phyloP scores from a whole-genome alignment of 2,329 filamentous ascomycete species.

The Aspergillus puulaauensis region DNA sequence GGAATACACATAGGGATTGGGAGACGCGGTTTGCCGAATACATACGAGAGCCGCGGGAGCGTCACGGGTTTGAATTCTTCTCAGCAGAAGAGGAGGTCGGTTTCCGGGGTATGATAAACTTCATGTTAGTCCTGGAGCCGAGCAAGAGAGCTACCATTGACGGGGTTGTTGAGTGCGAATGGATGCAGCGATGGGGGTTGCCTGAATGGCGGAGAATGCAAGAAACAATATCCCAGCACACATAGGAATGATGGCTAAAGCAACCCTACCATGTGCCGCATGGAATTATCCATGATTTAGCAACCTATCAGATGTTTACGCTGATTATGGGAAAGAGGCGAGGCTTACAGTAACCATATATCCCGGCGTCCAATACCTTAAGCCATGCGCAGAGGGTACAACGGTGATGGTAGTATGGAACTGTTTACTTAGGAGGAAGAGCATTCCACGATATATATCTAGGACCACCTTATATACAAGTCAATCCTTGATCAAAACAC shows the following conservation, averaged over 20 bases:
- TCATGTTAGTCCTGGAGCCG: constrained; percentile 19
- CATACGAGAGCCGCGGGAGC: constrained; percentile 8
- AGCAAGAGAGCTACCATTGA: constrained; percentile 17
- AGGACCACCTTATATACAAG: too few relatives aligned
- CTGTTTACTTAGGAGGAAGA: too few relatives aligned
- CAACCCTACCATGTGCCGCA: too few relatives aligned
- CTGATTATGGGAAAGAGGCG: too few relatives aligned
- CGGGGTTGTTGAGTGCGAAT: constrained; percentile 18
- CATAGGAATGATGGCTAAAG: too few relatives aligned
- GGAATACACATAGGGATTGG: constrained; percentile 1
- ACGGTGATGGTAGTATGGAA: too few relatives aligned
- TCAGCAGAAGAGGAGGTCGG: constrained; percentile 11
- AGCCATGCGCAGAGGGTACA: too few relatives aligned
- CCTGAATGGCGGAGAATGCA: constrained; percentile 14
- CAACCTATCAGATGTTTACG: too few relatives aligned
- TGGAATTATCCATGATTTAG: too few relatives aligned
- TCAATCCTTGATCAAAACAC: constrained; percentile 1
- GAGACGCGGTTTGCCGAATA: constrained; percentile 9
- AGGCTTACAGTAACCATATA: too few relatives aligned
- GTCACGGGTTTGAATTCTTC: constrained; percentile 1
- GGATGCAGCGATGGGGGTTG: constrained; percentile 22
- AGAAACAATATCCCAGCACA: background rate
- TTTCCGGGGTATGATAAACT: constrained; percentile 17
- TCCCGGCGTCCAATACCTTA: too few relatives aligned
- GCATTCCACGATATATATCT: too few relatives aligned